Evolutionary conservation across 768 basidiomycete species (phyloP).

Genomic region (Tephrocybe sp.): DNA sequence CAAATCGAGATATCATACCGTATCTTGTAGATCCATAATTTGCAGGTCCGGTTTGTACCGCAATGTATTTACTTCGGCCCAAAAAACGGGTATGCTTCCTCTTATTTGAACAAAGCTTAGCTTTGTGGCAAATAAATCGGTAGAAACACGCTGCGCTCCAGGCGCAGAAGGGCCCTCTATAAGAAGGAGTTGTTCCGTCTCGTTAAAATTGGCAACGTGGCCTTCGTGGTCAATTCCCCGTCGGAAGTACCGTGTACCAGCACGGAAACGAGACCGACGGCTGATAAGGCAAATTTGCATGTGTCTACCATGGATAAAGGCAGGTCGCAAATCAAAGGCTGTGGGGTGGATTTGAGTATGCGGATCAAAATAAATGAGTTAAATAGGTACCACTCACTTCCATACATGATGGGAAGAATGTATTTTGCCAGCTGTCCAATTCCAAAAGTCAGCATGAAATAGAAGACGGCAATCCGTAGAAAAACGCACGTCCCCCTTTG

Average conservation of each 20-base stretch:
- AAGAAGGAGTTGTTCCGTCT: constrained; percentile 92
- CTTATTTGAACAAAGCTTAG: constrained; percentile 92
- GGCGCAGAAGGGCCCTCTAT: constrained; percentile 57
- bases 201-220: constrained; percentile 96
- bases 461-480: constrained; percentile 2
- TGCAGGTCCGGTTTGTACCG: constrained; percentile 96
- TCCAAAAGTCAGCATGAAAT: constrained; percentile 13
- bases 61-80: constrained; percentile 95
- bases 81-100: constrained; percentile 92
- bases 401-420: constrained; percentile 92
- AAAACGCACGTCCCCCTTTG: constrained; percentile 64
- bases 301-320: constrained; percentile 73
- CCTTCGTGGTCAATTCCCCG: constrained; percentile 89
- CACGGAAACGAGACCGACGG: constrained; percentile 89
- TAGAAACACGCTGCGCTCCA: constrained; percentile 37
- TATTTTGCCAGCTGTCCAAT: constrained; percentile 81
- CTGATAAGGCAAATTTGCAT: constrained; percentile 88
- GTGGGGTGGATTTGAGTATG: constrained; percentile 9
- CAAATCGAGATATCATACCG: constrained; percentile 48
- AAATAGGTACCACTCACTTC: constrained; percentile 91
- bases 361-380: background rate
- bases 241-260: constrained; percentile 96
- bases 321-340: constrained; percentile 87
- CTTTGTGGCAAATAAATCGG: constrained; percentile 51
- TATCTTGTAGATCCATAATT: constrained; percentile 89